Evolutionary conservation across 2,329 filamentous ascomycete species (phyloP).

Genomic region (Trichoderma citrinoviride): DNA sequence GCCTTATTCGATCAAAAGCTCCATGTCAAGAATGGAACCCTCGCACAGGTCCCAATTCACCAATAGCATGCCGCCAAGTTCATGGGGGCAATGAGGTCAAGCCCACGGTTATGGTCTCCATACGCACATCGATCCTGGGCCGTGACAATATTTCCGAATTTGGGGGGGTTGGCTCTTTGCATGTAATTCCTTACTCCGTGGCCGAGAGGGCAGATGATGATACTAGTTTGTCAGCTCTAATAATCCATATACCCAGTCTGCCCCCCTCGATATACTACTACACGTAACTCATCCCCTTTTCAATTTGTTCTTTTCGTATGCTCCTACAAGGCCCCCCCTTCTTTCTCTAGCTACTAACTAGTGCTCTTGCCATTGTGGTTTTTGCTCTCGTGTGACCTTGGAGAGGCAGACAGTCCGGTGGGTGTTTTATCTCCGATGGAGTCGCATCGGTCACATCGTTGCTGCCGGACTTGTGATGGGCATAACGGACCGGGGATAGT

Average conservation of each 20-base stretch:
- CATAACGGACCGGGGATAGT: too few species aligned
- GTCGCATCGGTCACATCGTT: too few species aligned
- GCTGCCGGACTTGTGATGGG: too few species aligned
- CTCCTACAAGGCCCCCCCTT: too few species aligned
- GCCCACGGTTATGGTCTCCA: not conserved
- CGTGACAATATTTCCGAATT: slow-evolving; percentile 9
- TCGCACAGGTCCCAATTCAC: not conserved
- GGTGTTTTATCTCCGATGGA: too few species aligned
- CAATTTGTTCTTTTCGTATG: too few species aligned
- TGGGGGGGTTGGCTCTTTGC: not conserved
- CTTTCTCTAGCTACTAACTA: too few species aligned
- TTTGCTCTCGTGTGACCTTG: too few species aligned
- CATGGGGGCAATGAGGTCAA: not conserved
- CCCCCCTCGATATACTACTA: too few species aligned
- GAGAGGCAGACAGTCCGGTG: too few species aligned
- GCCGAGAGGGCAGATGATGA: not conserved
- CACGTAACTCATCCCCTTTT: too few species aligned
- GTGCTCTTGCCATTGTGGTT: too few species aligned
- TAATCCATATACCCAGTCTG: not conserved
- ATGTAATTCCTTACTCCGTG: slow-evolving; percentile 8
- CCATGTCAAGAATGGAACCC: not conserved
- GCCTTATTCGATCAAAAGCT: not conserved
- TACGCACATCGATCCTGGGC: not conserved
- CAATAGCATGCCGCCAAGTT: not conserved
- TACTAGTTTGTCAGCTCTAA: slow-evolving; percentile 2